Percentiles rank a stretch among this genome's conserved stretches.
These are phyloP conservation scores for Apiospora marii DNA, from an alignment of 2,329 filamentous ascomycete species.

Conservation along the genomic window DNA sequence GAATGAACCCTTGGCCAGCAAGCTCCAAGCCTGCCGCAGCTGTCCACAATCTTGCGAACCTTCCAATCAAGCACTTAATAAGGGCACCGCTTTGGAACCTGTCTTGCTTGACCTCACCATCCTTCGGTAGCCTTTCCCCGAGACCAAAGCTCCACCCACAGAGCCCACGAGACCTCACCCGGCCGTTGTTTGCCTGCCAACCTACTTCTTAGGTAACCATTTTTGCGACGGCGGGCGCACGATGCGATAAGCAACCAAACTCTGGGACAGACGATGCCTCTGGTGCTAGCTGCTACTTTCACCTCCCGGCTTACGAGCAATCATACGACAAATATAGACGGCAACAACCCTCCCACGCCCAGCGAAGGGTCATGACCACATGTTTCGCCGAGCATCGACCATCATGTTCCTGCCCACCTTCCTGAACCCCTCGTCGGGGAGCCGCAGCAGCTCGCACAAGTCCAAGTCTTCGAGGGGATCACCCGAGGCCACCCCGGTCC, in stretches of 20 bases:
- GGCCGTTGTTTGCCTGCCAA: neutral
- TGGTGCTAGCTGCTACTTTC: neutral
- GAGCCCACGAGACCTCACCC: slow-evolving; percentile 5
- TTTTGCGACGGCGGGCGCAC: neutral
- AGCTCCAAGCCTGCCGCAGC: neutral
- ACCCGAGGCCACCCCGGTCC: slow-evolving; percentile 18
- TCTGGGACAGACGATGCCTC: neutral
- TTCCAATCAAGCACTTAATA: slow-evolving; percentile 8
- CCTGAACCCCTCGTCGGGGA: slow-evolving; percentile 16
- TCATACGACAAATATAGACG: slow-evolving; percentile 53
- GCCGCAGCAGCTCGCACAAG: neutral
- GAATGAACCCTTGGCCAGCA: neutral
- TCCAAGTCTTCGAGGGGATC: slow-evolving; percentile 14
- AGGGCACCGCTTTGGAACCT: neutral
- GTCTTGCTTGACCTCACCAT: neutral
- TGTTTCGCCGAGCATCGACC: slow-evolving; percentile 68
- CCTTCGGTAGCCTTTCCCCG: slow-evolving; percentile 3
- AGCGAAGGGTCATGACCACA: slow-evolving; percentile 66
- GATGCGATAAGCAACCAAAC: slow-evolving; percentile 2
- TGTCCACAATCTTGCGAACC: neutral
- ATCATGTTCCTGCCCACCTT: slow-evolving; percentile 29
- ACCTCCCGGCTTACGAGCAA: neutral
- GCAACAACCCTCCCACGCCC: slow-evolving; percentile 64
- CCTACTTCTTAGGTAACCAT: neutral
- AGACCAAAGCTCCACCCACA: slow-evolving; percentile 11